phyloP scores from a whole-genome alignment of 352 stramenopile species.

The Globisporangium acanthophoron region DNA sequence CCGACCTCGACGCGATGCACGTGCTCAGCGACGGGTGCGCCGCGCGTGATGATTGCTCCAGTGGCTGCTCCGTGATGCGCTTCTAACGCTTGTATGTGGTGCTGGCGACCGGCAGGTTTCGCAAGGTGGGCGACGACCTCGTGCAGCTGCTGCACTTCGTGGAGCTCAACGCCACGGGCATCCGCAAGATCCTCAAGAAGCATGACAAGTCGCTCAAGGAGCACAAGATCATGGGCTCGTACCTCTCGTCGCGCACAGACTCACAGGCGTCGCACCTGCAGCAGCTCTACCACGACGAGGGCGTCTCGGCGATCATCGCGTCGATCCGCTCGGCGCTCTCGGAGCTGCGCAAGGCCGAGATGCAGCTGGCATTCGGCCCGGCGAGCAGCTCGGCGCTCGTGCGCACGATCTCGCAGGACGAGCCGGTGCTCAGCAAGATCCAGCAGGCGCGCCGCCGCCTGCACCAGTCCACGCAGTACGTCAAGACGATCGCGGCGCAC shows the following conservation, averaged over 20 bases:
- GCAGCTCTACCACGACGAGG: conserved; percentile 84
- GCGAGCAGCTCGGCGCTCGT: conserved; percentile 10
- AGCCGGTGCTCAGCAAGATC: conserved; percentile 73
- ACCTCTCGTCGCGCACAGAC: conserved; percentile 74
- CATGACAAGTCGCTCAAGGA: conserved; percentile 83
- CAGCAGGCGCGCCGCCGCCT: conserved; percentile 52
- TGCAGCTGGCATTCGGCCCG: conserved; percentile 15
- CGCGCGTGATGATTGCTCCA: no score
- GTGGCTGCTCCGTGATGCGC: no score
- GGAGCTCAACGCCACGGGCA: conserved; percentile 81
- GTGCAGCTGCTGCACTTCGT: conserved; percentile 82
- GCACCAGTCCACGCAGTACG: conserved; percentile 80
- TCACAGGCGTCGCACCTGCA: conserved; percentile 80
- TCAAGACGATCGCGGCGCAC: conserved; percentile 75
- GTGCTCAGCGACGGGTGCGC: conserved; percentile 48
- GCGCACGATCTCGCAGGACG: conserved; percentile 68
- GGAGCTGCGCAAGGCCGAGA: conserved; percentile 51
- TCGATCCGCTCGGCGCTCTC: conserved; percentile 66
- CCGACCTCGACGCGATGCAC: conserved; percentile 68
- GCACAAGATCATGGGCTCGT: conserved; percentile 84
- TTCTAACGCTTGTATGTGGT: no score
- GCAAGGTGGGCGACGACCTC: conserved; percentile 72
- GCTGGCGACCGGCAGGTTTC: conserved; percentile 18
- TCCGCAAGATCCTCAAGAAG: conserved; percentile 90
- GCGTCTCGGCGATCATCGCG: conserved; percentile 85